phyloP scores from a whole-genome alignment of 345 rosid species.

The Firmiana major region DNA sequence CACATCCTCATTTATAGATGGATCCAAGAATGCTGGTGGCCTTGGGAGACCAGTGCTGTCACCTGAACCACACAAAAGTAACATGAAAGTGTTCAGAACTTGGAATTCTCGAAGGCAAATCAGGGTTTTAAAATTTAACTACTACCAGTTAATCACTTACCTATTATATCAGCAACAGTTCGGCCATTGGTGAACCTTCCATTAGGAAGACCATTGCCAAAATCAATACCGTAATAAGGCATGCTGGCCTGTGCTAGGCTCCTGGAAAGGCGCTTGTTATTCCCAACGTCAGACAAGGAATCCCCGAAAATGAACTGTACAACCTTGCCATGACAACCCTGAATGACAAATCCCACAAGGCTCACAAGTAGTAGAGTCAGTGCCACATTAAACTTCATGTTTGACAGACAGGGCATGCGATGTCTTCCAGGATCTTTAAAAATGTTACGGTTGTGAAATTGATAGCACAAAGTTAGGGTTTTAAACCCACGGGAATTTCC shows the following conservation, averaged over 20 bases:
- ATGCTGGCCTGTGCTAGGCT: constrained; percentile 79
- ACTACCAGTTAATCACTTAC: no score
- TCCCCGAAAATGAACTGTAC: constrained; percentile 97
- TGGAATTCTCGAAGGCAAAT: not conserved
- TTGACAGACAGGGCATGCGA: not conserved
- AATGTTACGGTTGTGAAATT: constrained; percentile 7
- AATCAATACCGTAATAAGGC: constrained; percentile 89
- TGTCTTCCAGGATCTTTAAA: constrained; percentile 12
- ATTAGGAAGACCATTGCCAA: constrained; percentile 83
- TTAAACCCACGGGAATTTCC: not conserved
- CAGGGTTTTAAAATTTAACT: no score
- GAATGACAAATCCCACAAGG: constrained; percentile 27
- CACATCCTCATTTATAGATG: constrained; percentile 66
- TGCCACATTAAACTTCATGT: constrained; percentile 25
- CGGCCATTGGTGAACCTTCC: constrained; percentile 95
- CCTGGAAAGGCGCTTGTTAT: constrained; percentile 60
- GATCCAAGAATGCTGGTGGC: constrained; percentile 86
- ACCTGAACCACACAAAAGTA: constrained; percentile 37
- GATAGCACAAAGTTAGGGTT: not conserved
- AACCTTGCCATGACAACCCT: constrained; percentile 49
- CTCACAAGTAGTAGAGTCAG: constrained; percentile 14
- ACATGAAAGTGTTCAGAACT: not conserved
- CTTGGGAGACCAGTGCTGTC: constrained; percentile 72
- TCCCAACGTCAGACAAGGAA: constrained; percentile 89
- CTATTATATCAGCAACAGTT: constrained; percentile 86